phyloP scores from a whole-genome alignment of 495 filamentous ascomycete genomes.

The Lepidopterella palustris region DNA sequence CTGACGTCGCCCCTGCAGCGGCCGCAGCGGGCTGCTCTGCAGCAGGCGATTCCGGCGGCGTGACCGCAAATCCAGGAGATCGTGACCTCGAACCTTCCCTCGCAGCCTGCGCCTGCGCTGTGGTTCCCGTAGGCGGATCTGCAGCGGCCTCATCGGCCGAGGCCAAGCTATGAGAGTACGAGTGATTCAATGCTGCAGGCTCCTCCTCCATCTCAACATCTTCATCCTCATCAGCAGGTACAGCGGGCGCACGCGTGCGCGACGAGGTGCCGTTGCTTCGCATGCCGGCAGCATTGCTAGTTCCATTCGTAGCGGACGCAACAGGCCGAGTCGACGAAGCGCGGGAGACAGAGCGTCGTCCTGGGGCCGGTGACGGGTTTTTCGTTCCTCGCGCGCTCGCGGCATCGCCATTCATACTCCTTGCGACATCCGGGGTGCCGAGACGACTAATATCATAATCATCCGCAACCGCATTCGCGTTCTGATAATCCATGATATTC shows the following conservation, averaged over 20 bases:
- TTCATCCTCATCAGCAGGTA: conserved; percentile 22
- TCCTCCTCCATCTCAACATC: conserved; percentile 29
- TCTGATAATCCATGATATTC: conserved; percentile 66
- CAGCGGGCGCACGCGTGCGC: conserved; percentile 11
- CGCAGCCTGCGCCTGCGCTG: background rate
- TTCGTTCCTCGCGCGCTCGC: background rate
- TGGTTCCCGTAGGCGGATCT: conserved; percentile 1
- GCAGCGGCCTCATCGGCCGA: background rate
- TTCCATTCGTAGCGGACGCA: conserved; percentile 1
- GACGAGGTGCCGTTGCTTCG: conserved; percentile 16
- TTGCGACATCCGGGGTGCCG: conserved; percentile 6
- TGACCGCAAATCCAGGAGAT: conserved; percentile 17
- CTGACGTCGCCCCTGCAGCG: background rate
- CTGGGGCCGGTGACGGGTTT: conserved; percentile 9
- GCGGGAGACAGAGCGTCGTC: conserved; percentile 12
- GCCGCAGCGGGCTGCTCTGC: conserved; percentile 1
- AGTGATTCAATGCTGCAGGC: background rate
- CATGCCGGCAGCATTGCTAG: background rate
- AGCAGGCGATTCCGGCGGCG: conserved; percentile 24
- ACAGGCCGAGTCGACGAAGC: conserved; percentile 18
- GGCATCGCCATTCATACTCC: conserved; percentile 22
- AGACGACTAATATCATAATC: conserved; percentile 34
- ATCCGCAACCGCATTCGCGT: conserved; percentile 54
- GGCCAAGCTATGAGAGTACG: background rate
- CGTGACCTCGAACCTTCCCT: background rate